Base-by-base conservation (phyloP, 345 rosid genomes). In the Linum trigynum region DNA sequence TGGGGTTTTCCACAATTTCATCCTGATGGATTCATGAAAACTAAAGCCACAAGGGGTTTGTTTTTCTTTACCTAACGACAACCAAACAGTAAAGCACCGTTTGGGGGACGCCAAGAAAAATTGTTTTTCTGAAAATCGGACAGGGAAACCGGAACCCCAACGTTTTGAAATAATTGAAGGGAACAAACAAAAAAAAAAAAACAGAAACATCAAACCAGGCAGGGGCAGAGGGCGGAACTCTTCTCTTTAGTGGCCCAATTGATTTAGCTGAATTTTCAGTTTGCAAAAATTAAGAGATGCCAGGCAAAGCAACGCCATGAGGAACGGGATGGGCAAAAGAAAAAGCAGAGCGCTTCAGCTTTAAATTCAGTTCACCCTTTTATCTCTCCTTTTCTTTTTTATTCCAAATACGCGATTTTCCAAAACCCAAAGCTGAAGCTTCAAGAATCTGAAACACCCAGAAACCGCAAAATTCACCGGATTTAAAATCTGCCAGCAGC, bases 251-350 rank as follows among this genome's bases (percentile, higher is more conserved):
- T 5, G 14, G 39, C 67, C 69, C 64, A 63, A 39, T 63, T 75
- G 63, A 67, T 23, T 23, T 23, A 23, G 61, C 62, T 66, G 63
- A 76, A 71, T 67, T 73, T 67, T 67, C 66, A 57, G 62, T 55
- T 64, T 55, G 55, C 67, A 60, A 67, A 71, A 72, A 70, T 50
- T 51, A 64, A 55, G 4, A 55, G 58, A 15, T 14, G 16, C 5
- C 5, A 5, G 16, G 15, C 58, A 55, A 68, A 65, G 32, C 6
- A 48, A 61, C 60, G 32, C 32, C 32, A 23, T 23, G 32, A 23
- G 32, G 32, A 23, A 23, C 32, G 32, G 32, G 32, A 23, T 23
- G 32, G 32, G 32, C 32, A n/a, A 15, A 45, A 37, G 14, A 60
- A 32, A 45, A 55, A 12, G 2, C 36, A 50, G 6, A 50, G 23